A percentile compares a stretch with the other conserved stretches of the same genome.
phyloP scores from a whole-genome alignment of 441 rosid genomes.

The Mallotus japonicus region DNA sequence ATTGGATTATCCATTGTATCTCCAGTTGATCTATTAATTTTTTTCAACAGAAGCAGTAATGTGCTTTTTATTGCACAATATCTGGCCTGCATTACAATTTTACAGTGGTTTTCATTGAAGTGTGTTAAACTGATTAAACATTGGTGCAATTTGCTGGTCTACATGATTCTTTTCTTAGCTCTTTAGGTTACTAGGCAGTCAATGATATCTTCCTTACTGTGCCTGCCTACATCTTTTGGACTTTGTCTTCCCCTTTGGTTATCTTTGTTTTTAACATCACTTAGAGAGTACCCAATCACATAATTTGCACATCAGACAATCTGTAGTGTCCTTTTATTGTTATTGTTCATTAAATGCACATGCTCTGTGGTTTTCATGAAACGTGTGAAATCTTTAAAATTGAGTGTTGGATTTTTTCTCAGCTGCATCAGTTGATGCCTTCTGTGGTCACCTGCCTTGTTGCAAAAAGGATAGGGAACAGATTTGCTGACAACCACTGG shows the following conservation, averaged over 20 bases:
- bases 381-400: conserved; percentile 29
- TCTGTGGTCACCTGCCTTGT: conserved; percentile 97
- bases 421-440: conserved; percentile 99
- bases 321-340: neutral
- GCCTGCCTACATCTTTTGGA: neutral
- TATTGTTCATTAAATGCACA: conserved; percentile 18
- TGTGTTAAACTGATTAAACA: too few species aligned
- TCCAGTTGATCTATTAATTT: too few species aligned
- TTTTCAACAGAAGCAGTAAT: too few species aligned
- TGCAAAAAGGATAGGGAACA: conserved; percentile 89
- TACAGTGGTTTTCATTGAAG: too few species aligned
- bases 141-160: too few species aligned
- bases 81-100: too few species aligned
- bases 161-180: neutral
- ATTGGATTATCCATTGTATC: too few species aligned
- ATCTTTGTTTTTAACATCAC: too few species aligned
- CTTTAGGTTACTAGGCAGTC: neutral
- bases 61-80: too few species aligned
- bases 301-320: conserved; percentile 13
- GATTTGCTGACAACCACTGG: conserved; percentile 93
- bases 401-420: conserved; percentile 44
- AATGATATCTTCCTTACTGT: neutral
- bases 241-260: too few species aligned
- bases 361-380: conserved; percentile 19
- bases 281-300: neutral